Evolutionary conservation across 805 yeast species (phyloP).

Genomic region (Cyberlindnera sargentensis): DNA sequence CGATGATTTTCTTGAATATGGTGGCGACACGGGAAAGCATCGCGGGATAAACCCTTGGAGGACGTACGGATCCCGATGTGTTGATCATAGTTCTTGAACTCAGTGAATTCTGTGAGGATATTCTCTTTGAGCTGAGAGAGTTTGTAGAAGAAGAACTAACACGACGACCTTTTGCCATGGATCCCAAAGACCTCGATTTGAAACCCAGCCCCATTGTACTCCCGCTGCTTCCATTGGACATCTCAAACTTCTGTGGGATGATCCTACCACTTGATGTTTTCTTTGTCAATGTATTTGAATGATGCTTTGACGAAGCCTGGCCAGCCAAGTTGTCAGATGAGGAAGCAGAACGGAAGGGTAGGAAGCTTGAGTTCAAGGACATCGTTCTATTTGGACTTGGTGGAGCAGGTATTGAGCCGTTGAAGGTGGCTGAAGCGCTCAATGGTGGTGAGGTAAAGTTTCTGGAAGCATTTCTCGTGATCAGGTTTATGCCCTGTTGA

Average conservation of each 20-base stretch:
- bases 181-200: conserved; percentile 41
- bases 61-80: conserved; percentile 31
- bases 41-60: conserved; percentile 86
- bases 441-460: conserved; percentile 19
- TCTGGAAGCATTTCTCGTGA: conserved; percentile 22
- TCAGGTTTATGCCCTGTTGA: conserved; percentile 31
- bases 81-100: conserved; percentile 35
- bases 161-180: conserved; percentile 24
- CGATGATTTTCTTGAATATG: conserved; percentile 62
- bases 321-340: conserved; percentile 18
- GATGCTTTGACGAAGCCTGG: conserved; percentile 22
- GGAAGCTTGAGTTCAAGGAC: conserved; percentile 29
- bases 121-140: conserved; percentile 19
- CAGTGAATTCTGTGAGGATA: conserved; percentile 18
- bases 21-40: conserved; percentile 77
- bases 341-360: conserved; percentile 21
- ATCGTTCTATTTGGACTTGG: conserved; percentile 26
- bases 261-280: conserved; percentile 37
- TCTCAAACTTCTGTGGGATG: conserved; percentile 39
- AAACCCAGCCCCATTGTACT: conserved; percentile 28
- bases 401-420: conserved; percentile 4
- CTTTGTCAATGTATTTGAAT: conserved; percentile 26
- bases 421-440: not conserved
- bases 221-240: conserved; percentile 14
- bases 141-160: conserved; percentile 15